phyloP scores from a whole-genome alignment of 1,284 basidiomycete genomes.

The Lentinus polychrous region DNA sequence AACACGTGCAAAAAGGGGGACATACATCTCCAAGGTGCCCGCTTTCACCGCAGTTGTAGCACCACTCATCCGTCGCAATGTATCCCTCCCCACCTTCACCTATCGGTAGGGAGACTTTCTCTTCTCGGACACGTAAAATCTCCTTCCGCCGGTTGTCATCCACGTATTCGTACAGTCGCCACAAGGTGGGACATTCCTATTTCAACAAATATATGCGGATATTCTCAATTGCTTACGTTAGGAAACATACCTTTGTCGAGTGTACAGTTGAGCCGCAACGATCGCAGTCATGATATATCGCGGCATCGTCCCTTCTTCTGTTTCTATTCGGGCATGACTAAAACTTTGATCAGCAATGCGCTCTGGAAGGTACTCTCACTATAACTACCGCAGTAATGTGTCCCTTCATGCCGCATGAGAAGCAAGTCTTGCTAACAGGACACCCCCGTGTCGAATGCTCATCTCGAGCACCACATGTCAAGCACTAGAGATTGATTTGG shows the following conservation, averaged over 20 bases:
- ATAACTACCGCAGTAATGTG: slow-evolving; percentile 67
- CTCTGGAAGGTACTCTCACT: background rate
- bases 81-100: slow-evolving; percentile 77
- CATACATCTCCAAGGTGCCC: slow-evolving; percentile 87
- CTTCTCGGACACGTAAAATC: slow-evolving; percentile 42
- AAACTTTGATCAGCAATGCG: background rate
- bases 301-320: slow-evolving; percentile 24
- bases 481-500: slow-evolving; percentile 47
- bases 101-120: slow-evolving; percentile 39
- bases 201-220: slow-evolving; percentile 1
- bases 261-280: slow-evolving; percentile 71
- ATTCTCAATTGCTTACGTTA: background rate
- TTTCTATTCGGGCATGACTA: slow-evolving; percentile 75
- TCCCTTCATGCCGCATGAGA: slow-evolving; percentile 81
- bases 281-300: slow-evolving; percentile 51
- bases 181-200: slow-evolving; percentile 82
- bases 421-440: slow-evolving; percentile 82
- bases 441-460: slow-evolving; percentile 81
- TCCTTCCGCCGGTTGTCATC: slow-evolving; percentile 44
- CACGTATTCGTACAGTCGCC: slow-evolving; percentile 83
- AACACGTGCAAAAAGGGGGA: slow-evolving; percentile 12
- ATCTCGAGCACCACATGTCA: slow-evolving; percentile 82
- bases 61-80: slow-evolving; percentile 70
- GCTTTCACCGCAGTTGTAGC: slow-evolving; percentile 78
- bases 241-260: slow-evolving; percentile 51